Evolutionary conservation across 2,329 filamentous ascomycete species (phyloP).

Genomic region (Daldinia eschscholtzii): DNA sequence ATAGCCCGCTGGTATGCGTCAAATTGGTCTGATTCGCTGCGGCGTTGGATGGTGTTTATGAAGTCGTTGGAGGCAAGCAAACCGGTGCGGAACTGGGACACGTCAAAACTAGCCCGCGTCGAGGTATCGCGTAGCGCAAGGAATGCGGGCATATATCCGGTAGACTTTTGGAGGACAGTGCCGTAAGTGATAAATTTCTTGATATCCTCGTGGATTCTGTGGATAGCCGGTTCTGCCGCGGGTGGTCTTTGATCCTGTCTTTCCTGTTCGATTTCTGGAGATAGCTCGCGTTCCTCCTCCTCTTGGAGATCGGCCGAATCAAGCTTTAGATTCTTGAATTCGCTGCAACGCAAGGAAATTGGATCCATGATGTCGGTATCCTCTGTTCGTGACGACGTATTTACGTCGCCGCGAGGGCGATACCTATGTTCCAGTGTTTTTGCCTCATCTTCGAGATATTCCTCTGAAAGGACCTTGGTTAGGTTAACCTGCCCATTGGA

Average conservation of each 20-base stretch:
- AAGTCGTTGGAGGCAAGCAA: conserved; percentile 42
- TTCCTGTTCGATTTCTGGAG: conserved; percentile 73
- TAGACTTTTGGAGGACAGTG: conserved; percentile 42
- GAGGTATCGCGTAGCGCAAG: conserved; percentile 56
- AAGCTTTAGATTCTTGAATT: conserved; percentile 52
- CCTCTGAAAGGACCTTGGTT: conserved; percentile 51
- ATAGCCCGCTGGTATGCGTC: conserved; percentile 41
- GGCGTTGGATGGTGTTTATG: conserved; percentile 23
- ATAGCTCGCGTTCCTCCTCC: conserved; percentile 77
- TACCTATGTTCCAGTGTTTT: conserved; percentile 67
- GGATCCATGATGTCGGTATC: conserved; percentile 11
- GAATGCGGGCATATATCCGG: conserved; percentile 62
- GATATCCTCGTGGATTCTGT: conserved; percentile 61
- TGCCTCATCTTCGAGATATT: conserved; percentile 68
- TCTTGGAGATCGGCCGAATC: conserved; percentile 63
- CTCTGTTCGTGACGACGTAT: conserved; percentile 15
- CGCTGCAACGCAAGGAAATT: conserved; percentile 52
- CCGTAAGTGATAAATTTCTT: conserved; percentile 56
- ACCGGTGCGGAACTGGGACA: conserved; percentile 54
- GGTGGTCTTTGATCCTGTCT: conserved; percentile 60
- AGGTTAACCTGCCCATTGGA: conserved; percentile 24
- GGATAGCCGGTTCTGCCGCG: conserved; percentile 54
- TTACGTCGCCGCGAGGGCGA: conserved; percentile 49
- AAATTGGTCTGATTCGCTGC: neutral
- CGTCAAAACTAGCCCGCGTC: conserved; percentile 53